phyloP scores from a whole-genome alignment of 768 basidiomycete genomes.

The Rhodotorula paludigena region DNA sequence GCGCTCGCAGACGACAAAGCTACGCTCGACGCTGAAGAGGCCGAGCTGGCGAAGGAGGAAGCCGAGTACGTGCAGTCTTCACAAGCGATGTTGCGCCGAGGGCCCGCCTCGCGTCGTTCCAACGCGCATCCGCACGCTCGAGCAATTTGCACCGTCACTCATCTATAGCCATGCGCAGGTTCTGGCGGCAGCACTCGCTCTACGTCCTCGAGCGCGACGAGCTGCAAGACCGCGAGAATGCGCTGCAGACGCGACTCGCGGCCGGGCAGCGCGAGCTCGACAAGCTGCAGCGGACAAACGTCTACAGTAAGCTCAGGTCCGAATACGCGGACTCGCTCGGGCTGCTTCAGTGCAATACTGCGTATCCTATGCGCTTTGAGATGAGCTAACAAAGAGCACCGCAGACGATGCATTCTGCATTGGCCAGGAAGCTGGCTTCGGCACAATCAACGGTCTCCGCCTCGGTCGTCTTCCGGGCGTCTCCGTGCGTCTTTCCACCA shows the following conservation, averaged over 20 bases:
- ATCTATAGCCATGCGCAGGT: slow-evolving; percentile 51
- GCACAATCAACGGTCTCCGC: slow-evolving; percentile 94
- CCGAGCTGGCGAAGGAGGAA: slow-evolving; percentile 72
- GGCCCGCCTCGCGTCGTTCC: not conserved
- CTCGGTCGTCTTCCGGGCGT: slow-evolving; percentile 64
- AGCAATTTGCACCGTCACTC: too few relatives aligned
- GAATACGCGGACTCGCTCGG: not conserved
- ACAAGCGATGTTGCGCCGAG: too few relatives aligned
- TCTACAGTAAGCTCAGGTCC: slow-evolving; percentile 57
- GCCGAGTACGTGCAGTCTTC: slow-evolving; percentile 61
- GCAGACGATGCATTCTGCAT: slow-evolving; percentile 82
- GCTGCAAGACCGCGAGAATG: slow-evolving; percentile 64
- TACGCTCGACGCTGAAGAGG: slow-evolving; percentile 70
- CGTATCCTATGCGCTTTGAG: too few relatives aligned
- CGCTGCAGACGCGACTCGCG: slow-evolving; percentile 70
- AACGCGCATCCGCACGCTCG: not conserved
- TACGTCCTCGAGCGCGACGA: slow-evolving; percentile 63
- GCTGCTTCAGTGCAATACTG: too few relatives aligned
- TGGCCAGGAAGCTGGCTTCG: slow-evolving; percentile 88
- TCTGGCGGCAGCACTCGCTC: slow-evolving; percentile 74
- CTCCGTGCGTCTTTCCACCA: not conserved
- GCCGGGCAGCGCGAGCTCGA: slow-evolving; percentile 53
- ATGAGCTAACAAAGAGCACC: too few relatives aligned
- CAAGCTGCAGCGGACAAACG: slow-evolving; percentile 83
- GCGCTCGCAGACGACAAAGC: slow-evolving; percentile 69